Percentiles rank a stretch among this genome's conserved stretches.
phyloP scores from a whole-genome alignment of 1,284 basidiomycete species.

The Agaricales sp. region DNA sequence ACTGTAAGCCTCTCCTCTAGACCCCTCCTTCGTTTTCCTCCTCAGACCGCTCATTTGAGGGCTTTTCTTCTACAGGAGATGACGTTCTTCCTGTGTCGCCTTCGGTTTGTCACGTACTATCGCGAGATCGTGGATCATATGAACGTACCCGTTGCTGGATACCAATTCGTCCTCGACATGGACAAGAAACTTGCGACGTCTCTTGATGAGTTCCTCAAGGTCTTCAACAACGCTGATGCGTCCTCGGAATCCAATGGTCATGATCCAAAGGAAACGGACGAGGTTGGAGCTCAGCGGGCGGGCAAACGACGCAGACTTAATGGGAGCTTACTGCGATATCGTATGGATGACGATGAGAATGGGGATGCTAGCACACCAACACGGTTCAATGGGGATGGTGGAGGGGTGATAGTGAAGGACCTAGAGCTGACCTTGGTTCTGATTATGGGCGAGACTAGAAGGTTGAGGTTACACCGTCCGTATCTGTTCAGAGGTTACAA shows the following conservation, averaged over 20 bases:
- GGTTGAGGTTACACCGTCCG: constrained; percentile 15
- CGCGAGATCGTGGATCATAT: constrained; percentile 15
- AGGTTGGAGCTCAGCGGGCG: neutral
- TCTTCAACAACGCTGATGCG: neutral
- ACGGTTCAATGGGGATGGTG: too few relatives aligned
- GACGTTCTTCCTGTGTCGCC: constrained; percentile 14
- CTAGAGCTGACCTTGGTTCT: constrained; percentile 15
- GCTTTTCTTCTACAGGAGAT: constrained; percentile 10
- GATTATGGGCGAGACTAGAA: constrained; percentile 16
- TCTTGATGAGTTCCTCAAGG: constrained; percentile 10
- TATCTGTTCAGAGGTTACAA: constrained; percentile 17
- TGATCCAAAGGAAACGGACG: neutral
- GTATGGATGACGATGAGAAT: neutral
- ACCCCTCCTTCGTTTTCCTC: neutral
- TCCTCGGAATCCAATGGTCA: neutral
- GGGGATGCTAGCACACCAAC: neutral
- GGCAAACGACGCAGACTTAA: neutral
- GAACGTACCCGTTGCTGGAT: constrained; percentile 12
- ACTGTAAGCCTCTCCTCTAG: constrained; percentile 8
- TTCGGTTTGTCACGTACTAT: constrained; percentile 14
- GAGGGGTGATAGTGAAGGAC: constrained; percentile 9
- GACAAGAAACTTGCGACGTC: constrained; percentile 12
- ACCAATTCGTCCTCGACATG: constrained; percentile 15
- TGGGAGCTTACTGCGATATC: neutral
- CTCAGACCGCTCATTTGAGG: neutral